Base-by-base conservation (phyloP, 2,329 filamentous ascomycete species). In the Pyrenophora teres region DNA sequence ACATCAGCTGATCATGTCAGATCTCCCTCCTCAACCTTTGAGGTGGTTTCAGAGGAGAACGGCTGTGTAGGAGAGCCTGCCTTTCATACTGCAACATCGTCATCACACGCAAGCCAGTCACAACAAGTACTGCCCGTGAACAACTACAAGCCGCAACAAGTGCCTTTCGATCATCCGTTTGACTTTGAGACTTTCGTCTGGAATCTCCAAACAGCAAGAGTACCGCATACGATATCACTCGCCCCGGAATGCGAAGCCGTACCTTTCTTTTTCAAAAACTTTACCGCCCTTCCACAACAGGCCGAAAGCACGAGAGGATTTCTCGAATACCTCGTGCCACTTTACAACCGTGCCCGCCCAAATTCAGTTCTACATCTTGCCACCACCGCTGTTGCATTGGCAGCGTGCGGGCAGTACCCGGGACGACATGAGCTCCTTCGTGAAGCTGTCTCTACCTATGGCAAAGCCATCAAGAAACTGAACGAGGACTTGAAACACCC, bases 181-280 rank as follows among this genome's bases (percentile, higher is more conserved):
- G 46, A 58, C 50, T 69, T 68, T 30, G 56, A 72, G 42, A 59
- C 59, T 3, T 70, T 70, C 37, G 39, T 69, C 19, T 70, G 69
- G 69, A 67, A 68, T 33, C 57, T 70, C 25, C 57, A 69, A 31
- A 54, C 63, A 32, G 52, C 50, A 18, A 1, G 12, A 30, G 49
- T 74, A 2, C 68, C 70, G 6, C 48, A 55, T 0, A 64, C 57
- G 12, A 63, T 74, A 25, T 56, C 57, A 2, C 54, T 71, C 40
- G 63, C 69, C 3, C 67, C 70, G 12, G 72, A 76, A 55, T 66
- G 62, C 33, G 70, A 74, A 57, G 73, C 73, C 5, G 67, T 72
- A 2, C 68, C 72, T 1, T 76, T 76, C 63, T 76, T 76, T 60
- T 75, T 76, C 60, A 68, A 68, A 12, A 76, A 76, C 46, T 75